Evolutionary conservation across 1,284 basidiomycete species (phyloP).

Genomic region (Pseudozyma sp.): DNA sequence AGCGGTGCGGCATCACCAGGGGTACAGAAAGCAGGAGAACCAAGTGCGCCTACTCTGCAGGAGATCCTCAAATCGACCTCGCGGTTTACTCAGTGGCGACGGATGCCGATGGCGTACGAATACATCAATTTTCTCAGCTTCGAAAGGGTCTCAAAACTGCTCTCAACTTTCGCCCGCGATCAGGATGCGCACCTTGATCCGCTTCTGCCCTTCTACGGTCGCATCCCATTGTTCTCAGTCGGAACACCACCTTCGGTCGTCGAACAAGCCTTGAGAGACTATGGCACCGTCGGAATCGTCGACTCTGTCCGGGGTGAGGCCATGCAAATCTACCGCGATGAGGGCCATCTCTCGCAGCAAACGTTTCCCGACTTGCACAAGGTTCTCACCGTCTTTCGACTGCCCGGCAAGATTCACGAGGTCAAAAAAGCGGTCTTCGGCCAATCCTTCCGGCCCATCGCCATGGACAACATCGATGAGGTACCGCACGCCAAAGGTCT

Average conservation of each 20-base stretch:
- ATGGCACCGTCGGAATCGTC: constrained; percentile 1
- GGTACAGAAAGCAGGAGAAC: no score
- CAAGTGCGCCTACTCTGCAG: no score
- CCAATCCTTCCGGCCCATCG: no score
- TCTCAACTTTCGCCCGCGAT: background rate
- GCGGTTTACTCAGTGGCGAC: no score
- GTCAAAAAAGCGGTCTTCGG: background rate
- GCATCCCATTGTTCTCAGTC: background rate
- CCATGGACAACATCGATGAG: background rate
- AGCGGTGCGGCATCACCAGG: no score
- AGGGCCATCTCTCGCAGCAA: background rate
- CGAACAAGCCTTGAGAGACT: constrained; percentile 2
- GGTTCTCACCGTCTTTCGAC: background rate
- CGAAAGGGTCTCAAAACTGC: background rate
- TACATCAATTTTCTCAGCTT: background rate
- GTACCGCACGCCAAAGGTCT: background rate
- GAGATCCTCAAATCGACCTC: no score
- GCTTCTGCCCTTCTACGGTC: background rate
- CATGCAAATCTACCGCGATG: background rate
- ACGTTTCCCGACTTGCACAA: background rate
- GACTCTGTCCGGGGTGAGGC: background rate
- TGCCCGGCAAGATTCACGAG: background rate
- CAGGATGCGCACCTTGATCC: background rate
- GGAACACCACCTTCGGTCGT: background rate
- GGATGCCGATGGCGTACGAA: background rate